phyloP scores from a whole-genome alignment of 495 filamentous ascomycete species.

The Xylaria bambusicola region DNA sequence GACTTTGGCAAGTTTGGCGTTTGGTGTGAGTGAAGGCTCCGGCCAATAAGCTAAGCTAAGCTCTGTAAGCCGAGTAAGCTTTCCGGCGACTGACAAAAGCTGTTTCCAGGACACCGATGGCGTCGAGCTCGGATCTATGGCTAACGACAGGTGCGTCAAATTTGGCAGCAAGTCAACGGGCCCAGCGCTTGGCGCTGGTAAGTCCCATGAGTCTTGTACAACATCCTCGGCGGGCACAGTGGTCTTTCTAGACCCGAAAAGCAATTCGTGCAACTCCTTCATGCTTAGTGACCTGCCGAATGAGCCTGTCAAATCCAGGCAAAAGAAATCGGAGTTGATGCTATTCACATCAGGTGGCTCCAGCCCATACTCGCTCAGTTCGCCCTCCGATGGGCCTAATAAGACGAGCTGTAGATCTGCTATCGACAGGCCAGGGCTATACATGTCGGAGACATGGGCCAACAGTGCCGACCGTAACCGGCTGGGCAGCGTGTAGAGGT shows the following conservation, averaged over 20 bases:
- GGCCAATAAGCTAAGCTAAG: conserved; percentile 84
- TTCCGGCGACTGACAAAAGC: conserved; percentile 62
- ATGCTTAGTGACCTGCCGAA: conserved; percentile 61
- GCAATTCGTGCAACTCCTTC: conserved; percentile 59
- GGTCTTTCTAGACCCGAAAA: conserved; percentile 35
- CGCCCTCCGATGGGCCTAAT: conserved; percentile 32
- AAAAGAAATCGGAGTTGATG: conserved; percentile 55
- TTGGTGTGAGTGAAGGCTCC: conserved; percentile 65
- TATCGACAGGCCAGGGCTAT: conserved; percentile 46
- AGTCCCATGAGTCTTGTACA: conserved; percentile 47
- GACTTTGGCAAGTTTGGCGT: conserved; percentile 54
- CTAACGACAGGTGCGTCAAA: conserved; percentile 59
- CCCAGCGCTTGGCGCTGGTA: conserved; percentile 24
- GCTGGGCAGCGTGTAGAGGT: conserved; percentile 63
- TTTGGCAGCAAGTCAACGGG: conserved; percentile 46
- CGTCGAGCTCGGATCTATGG: conserved; percentile 38
- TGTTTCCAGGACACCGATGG: conserved; percentile 63
- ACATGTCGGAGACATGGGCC: conserved; percentile 60
- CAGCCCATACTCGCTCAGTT: conserved; percentile 26
- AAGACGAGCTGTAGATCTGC: conserved; percentile 44
- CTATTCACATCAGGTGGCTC: conserved; percentile 27
- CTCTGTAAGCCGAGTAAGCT: conserved; percentile 68
- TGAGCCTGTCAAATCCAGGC: conserved; percentile 65
- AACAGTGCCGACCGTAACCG: conserved; percentile 63
- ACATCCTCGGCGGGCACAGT: conserved; percentile 26